Evolutionary conservation across 352 stramenopile genomes (phyloP).

Genomic region (Phytophthora colocasiae): DNA sequence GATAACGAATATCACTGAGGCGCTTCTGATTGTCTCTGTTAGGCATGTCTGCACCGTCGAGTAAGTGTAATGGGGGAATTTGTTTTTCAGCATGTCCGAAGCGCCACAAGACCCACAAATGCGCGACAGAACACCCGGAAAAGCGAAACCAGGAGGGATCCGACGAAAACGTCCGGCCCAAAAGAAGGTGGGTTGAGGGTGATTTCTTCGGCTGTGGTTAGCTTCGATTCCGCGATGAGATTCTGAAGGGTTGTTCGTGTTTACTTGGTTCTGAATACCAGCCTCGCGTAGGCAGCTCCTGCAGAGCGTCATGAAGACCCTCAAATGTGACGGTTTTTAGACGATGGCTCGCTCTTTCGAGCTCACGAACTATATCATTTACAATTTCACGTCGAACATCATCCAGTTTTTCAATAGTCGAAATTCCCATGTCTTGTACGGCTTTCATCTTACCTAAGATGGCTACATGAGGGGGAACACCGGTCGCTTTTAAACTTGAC

Average conservation of each 20-base stretch:
- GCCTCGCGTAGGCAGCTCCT: conserved; percentile 2
- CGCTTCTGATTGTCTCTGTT: conserved; percentile 19
- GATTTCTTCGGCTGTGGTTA: too few relatives aligned
- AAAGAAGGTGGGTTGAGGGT: conserved; percentile 1
- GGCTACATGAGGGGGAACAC: too few relatives aligned
- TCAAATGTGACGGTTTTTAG: too few relatives aligned
- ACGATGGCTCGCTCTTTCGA: too few relatives aligned
- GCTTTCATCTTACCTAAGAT: too few relatives aligned
- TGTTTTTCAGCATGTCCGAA: conserved; percentile 13
- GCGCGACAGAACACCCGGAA: conserved; percentile 8
- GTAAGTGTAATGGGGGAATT: not conserved
- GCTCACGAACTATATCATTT: too few relatives aligned
- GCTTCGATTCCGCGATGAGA: too few relatives aligned
- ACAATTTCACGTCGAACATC: too few relatives aligned
- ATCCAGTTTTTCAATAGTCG: too few relatives aligned
- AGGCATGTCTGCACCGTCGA: conserved; percentile 16
- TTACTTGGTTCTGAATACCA: conserved; percentile 4
- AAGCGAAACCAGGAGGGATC: conserved; percentile 5
- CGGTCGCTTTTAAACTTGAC: too few relatives aligned
- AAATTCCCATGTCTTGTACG: too few relatives aligned
- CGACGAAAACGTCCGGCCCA: conserved; percentile 13
- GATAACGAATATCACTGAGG: conserved; percentile 14
- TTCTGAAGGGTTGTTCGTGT: not conserved
- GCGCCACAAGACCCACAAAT: conserved; percentile 13
- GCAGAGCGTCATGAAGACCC: conserved; percentile 3